These are phyloP conservation scores for Setaria viridis DNA, from an alignment of 202 grass and related monocot species.

Conservation along the genomic window DNA sequence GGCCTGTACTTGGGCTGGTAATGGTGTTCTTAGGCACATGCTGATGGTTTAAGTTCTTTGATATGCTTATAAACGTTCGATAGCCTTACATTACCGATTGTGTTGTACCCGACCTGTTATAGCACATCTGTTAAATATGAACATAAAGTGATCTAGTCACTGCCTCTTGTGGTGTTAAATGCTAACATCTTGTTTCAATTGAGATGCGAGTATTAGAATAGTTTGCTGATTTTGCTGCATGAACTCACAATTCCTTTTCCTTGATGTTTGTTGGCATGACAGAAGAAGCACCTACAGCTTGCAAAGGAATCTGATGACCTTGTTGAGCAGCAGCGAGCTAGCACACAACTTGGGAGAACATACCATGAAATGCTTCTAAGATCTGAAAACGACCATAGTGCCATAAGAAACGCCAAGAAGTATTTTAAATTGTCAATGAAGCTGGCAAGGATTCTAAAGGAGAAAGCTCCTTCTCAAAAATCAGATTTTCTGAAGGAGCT, in stretches of 20 bases:
- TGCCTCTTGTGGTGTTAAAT: constrained; percentile 21
- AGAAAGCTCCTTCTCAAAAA: constrained; percentile 50
- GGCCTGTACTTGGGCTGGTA: background rate
- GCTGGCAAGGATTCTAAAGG: constrained; percentile 60
- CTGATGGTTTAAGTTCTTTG: constrained; percentile 22
- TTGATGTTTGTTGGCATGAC: constrained; percentile 45
- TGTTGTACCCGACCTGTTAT: background rate
- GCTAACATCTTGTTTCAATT: constrained; percentile 30
- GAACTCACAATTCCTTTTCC: constrained; percentile 36
- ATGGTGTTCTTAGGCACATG: background rate
- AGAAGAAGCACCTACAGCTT: constrained; percentile 95
- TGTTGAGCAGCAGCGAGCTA: constrained; percentile 91
- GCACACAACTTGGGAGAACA: constrained; percentile 89
- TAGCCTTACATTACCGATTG: background rate
- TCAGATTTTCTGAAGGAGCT: constrained; percentile 77
- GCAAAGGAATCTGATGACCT: constrained; percentile 81
- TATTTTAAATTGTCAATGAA: constrained; percentile 88
- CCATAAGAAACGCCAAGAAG: constrained; percentile 87
- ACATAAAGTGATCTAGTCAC: constrained; percentile 13
- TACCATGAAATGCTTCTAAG: constrained; percentile 82
- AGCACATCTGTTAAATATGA: constrained; percentile 4
- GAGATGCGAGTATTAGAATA: constrained; percentile 21
- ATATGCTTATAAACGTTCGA: constrained; percentile 10
- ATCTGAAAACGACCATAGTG: constrained; percentile 78
- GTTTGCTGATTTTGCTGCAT: constrained; percentile 34